Evolutionary conservation across 2,329 filamentous ascomycete species (phyloP), one percentile per base, ranked within the genome.

Genomic region (Shiraia bambusicola): DNA sequence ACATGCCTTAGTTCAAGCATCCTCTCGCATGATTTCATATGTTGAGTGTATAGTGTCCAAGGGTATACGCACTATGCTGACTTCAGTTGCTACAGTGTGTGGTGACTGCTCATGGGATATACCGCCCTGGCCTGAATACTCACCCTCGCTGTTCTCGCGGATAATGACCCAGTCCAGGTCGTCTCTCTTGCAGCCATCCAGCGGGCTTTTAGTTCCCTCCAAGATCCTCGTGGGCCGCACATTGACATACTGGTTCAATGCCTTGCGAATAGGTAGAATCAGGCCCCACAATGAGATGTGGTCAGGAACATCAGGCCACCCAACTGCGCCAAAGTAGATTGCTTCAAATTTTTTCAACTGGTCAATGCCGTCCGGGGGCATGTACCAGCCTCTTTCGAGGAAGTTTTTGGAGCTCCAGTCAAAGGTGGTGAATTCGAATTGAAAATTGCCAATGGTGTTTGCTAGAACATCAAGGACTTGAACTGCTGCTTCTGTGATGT

Each of bases 231-330:
- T 74, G 0, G 65, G 84, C 1, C 84, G 76, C 0, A 87, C 75
- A 49, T 86, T 87, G 50, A 84, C 77, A 55, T 85, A 87, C 56
- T 86, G 82, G 47, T 86, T 82, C 32, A 87, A 75, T 27, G 80
- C 75, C 37, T 84, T 81, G 27, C 84, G 78, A 55, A 87, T 86
- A 13, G 81, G 81, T 6, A 87, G 71, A 31, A 85, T 78, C 24
- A 84, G 76, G 6, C 77, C 76, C 84, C 84, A 87, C 1, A 87
- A 76, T 0, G 80, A 80, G 43, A 86, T 78, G 48, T 86, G 79
- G 50, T 87, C 83, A 1, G 83, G 82, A 0, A 86, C 81, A 36
- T 81, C 71, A 37, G 78, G 78, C 57, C 72, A 78, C 12, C 80
- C 80, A 2, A 83, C 80, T 2, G 79, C 77, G 9, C 80, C 80